Evolutionary conservation across 2,329 filamentous ascomycete species (phyloP).

Genomic region (Lasiodiplodia citricola): DNA sequence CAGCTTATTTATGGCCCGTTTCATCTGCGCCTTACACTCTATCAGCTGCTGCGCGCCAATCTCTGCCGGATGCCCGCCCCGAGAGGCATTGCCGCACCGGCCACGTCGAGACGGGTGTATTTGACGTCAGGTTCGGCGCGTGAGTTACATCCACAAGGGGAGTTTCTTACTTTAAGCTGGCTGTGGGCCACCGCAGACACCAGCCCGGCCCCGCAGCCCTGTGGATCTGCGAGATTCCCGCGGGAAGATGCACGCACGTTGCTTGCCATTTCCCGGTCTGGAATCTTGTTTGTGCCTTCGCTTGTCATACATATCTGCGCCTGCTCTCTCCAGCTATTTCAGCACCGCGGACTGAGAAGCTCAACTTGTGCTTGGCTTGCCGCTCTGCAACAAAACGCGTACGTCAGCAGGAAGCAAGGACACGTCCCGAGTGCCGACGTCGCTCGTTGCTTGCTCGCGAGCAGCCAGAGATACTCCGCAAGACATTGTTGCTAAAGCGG

Average conservation of each 20-base stretch:
- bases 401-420: slow-evolving; percentile 25
- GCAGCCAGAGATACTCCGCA: slow-evolving; percentile 14
- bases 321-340: slow-evolving; percentile 12
- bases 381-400: neutral
- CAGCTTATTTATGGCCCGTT: slow-evolving; percentile 21
- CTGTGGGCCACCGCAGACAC: slow-evolving; percentile 14
- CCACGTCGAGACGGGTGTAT: slow-evolving; percentile 28
- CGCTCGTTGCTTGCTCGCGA: neutral
- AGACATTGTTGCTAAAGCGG: slow-evolving; percentile 25
- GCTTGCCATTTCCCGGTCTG: slow-evolving; percentile 22
- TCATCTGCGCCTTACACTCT: slow-evolving; percentile 13
- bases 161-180: slow-evolving; percentile 30
- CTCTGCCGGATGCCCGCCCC: slow-evolving; percentile 1
- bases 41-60: slow-evolving; percentile 10
- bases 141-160: slow-evolving; percentile 40
- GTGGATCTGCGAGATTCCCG: slow-evolving; percentile 28
- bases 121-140: slow-evolving; percentile 40
- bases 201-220: slow-evolving; percentile 24
- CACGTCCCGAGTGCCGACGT: neutral
- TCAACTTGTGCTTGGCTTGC: neutral
- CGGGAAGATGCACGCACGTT: slow-evolving; percentile 27
- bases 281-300: slow-evolving; percentile 21
- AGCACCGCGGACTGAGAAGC: neutral
- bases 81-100: slow-evolving; percentile 27
- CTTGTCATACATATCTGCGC: slow-evolving; percentile 23